Base-by-base conservation (phyloP, 2,329 filamentous ascomycete species). In the Neofusicoccum kwambonambiense region DNA sequence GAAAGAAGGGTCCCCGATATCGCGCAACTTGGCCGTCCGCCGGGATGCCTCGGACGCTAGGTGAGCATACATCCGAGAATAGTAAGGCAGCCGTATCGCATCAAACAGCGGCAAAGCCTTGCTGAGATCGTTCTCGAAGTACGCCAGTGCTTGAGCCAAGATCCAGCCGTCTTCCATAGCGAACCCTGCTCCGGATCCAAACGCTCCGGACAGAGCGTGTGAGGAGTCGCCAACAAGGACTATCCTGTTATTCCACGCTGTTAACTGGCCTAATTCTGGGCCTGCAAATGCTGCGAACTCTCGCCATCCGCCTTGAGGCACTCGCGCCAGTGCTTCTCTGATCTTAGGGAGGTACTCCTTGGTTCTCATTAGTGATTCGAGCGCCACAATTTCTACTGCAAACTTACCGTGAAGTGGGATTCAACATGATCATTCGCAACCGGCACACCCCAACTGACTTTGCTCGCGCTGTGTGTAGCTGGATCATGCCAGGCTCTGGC, bases 181-280 rank as follows among this genome's bases (percentile, higher is more conserved):
- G 65, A 81, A 81, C 0, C 76, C 80, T 4, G 80, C 80, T 0
- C 80, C 80, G 3, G 79, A 80, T 0, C 80, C 80, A 67, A 80
- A 80, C 0, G 78, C 78, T 2, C 78, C 78, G 71, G 82, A 83
- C 0, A 85, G 75, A 0, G 84, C 82, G 69, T 87, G 84, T 1
- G 83, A 86, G 0, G 83, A 80, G 67, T 87, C 84, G 8, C 84
- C 84, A 0, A 86, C 78, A 3, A 86, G 76, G 5, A 81, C 84
- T 2, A 85, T 69, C n/a, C 37, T 60, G 60, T 79, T 79, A 47
- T 78, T 72, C 74, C 79, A 83, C 2, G 73, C 78, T 1, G 71
- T 78, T 3, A 83, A 70, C 2, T 71, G 72, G 7, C 75, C 67
- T 17, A 83, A 68, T 41, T 80, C 77, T 1, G 81, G 81, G 0